A percentile compares a stretch with the other conserved stretches of the same genome.
These are phyloP conservation scores for Pichia membranifaciens DNA, from an alignment of 805 yeast species.

Conservation along the genomic window DNA sequence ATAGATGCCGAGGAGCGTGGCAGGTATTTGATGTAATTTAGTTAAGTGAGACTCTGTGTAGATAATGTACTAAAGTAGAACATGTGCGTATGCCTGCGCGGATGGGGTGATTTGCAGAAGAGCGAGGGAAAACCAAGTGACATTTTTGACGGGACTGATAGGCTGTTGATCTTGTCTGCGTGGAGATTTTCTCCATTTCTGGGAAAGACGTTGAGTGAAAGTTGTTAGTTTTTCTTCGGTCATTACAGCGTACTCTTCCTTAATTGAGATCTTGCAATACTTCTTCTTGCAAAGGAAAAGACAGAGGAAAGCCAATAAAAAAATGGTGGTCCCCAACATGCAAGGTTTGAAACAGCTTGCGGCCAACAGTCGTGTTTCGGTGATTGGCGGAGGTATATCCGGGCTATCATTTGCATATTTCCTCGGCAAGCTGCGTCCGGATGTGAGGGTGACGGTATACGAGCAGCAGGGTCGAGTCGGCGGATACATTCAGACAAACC, in stretches of 20 bases:
- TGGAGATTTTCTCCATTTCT: no score
- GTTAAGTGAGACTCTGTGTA: no score
- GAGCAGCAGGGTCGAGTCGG: constrained; percentile 58
- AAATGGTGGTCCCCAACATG: no score
- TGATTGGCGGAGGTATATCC: constrained; percentile 84
- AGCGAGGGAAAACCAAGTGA: neutral
- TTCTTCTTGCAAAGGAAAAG: no score
- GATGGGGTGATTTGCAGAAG: neutral
- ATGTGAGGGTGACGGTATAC: constrained; percentile 53
- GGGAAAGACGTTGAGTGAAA: no score
- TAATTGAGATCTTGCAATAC: no score
- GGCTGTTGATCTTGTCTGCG: neutral
- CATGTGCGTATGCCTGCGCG: no score
- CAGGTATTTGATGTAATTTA: neutral
- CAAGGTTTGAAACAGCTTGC: constrained; percentile 3
- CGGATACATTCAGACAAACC: constrained; percentile 63
- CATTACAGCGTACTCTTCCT: no score
- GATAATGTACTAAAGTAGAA: no score
- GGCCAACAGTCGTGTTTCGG: constrained; percentile 46
- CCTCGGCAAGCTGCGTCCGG: constrained; percentile 69
- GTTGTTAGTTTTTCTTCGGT: no score
- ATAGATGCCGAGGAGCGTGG: neutral
- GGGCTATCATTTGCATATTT: constrained; percentile 74
- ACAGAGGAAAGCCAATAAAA: no score
- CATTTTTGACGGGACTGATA: neutral